Evolutionary conservation across 208 protist genomes (phyloP).

Genomic region (Spongospora subterranea): DNA sequence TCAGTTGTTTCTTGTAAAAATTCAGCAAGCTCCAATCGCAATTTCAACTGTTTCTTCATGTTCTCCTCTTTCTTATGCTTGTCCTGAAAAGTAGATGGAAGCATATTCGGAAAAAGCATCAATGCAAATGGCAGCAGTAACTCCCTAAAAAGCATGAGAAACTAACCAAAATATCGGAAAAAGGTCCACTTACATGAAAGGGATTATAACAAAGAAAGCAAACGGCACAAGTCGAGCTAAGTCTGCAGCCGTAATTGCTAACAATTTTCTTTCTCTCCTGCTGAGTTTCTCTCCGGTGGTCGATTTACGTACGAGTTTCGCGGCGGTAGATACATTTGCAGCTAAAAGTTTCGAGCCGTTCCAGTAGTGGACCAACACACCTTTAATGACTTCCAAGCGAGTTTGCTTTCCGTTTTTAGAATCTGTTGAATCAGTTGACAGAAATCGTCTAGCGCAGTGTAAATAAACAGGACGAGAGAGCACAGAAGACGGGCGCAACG

Average conservation of each 20-base stretch:
- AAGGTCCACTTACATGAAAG: constrained; percentile 77
- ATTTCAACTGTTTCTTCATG: constrained; percentile 61
- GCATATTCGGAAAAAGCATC: constrained; percentile 93
- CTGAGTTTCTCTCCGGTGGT: constrained; percentile 70
- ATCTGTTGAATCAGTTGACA: background rate
- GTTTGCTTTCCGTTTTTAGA: background rate
- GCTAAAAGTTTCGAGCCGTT: constrained; percentile 69
- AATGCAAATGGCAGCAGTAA: constrained; percentile 90
- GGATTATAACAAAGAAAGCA: constrained; percentile 93
- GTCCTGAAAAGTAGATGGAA: constrained; percentile 91
- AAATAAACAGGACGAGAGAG: background rate
- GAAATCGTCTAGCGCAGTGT: background rate
- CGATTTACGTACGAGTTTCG: constrained; percentile 76
- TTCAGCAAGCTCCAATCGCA: constrained; percentile 60
- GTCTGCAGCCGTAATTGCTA: constrained; percentile 89
- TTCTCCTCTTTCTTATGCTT: constrained; percentile 65
- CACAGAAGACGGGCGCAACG: background rate
- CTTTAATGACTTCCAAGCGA: constrained; percentile 59
- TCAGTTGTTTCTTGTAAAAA: constrained; percentile 59
- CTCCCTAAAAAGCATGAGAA: constrained; percentile 73
- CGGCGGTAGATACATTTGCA: constrained; percentile 79
- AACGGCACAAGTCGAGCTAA: constrained; percentile 93
- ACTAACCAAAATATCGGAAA: background rate
- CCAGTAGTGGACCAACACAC: constrained; percentile 60
- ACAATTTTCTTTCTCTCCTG: constrained; percentile 73